Evolutionary conservation across 805 yeast species (phyloP).

Genomic region (Ogataea dorogensis): DNA sequence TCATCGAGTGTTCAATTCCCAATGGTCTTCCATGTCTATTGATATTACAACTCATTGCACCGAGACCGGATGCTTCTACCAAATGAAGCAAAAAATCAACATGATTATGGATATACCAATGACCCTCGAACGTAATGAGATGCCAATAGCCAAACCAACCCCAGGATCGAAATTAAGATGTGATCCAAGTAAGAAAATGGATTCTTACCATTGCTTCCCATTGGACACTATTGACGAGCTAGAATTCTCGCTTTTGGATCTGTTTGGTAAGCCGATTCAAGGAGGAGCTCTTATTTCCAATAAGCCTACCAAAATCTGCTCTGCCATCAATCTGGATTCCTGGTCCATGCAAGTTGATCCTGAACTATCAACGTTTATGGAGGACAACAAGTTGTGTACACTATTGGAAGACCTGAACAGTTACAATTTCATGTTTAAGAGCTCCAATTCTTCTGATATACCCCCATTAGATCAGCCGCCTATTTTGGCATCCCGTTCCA

Average conservation of each 20-base stretch:
- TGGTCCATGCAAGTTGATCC: constrained; percentile 41
- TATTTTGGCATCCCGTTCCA: constrained; percentile 72
- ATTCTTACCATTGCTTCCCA: constrained; percentile 78
- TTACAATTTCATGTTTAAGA: constrained; percentile 40
- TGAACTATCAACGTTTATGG: constrained; percentile 1
- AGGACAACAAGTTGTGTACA: constrained; percentile 23
- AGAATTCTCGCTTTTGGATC: constrained; percentile 53
- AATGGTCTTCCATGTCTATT: constrained; percentile 92
- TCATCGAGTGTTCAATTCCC: constrained; percentile 83
- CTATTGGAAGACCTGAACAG: constrained; percentile 21
- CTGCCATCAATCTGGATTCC: constrained; percentile 37
- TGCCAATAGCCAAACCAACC: constrained; percentile 79
- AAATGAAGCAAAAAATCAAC: constrained; percentile 65
- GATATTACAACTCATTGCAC: constrained; percentile 65
- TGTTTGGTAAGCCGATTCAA: constrained; percentile 67
- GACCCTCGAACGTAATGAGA: constrained; percentile 57
- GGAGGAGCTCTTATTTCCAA: constrained; percentile 64
- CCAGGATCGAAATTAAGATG: constrained; percentile 72
- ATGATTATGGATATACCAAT: constrained; percentile 71
- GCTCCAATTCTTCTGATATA: constrained; percentile 47
- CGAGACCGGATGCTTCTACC: constrained; percentile 43
- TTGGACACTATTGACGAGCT: constrained; percentile 47
- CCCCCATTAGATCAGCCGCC: constrained; percentile 51
- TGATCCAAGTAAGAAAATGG: constrained; percentile 58
- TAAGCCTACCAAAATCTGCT: constrained; percentile 42